Conservation (phyloP, 2,329 filamentous ascomycete genomes). For the Ophiosphaerella korrae region DNA sequence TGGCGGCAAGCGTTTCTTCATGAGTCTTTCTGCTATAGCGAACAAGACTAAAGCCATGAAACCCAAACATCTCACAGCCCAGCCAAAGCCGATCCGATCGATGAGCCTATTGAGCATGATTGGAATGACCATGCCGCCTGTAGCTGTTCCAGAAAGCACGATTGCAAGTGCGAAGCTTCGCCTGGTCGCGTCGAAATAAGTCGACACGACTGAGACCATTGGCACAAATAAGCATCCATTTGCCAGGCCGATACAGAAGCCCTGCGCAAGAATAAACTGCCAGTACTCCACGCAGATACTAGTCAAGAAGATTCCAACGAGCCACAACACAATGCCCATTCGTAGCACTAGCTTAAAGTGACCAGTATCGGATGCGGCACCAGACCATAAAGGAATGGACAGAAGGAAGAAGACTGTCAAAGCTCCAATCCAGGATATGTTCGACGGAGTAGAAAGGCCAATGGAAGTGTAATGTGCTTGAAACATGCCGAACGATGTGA, state of each 20-base stretch:
- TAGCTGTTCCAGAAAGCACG: slow-evolving; percentile 49
- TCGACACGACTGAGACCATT: slow-evolving; percentile 59
- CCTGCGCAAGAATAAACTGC: slow-evolving; percentile 40
- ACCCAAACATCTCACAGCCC: slow-evolving; percentile 57
- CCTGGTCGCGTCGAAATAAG: slow-evolving; percentile 36
- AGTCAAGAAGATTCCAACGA: slow-evolving; percentile 28
- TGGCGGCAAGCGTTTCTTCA: slow-evolving; percentile 23
- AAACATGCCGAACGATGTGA: slow-evolving; percentile 38
- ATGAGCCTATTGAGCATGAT: slow-evolving; percentile 60
- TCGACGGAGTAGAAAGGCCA: slow-evolving; percentile 15
- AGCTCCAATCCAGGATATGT: slow-evolving; percentile 45
- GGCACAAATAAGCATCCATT: slow-evolving; percentile 58
- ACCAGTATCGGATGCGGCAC: slow-evolving; percentile 33
- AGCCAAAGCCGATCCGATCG: slow-evolving; percentile 63
- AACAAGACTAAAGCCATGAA: slow-evolving; percentile 59
- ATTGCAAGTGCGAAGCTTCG: slow-evolving; percentile 53
- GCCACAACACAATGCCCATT: slow-evolving; percentile 28
- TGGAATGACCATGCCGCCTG: slow-evolving; percentile 53
- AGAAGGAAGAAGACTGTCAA: slow-evolving; percentile 39
- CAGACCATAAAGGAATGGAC: slow-evolving; percentile 33
- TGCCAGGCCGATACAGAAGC: slow-evolving; percentile 43
- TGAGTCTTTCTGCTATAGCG: slow-evolving; percentile 30
- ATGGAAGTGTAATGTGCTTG: slow-evolving; percentile 36
- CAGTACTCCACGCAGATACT: slow-evolving; percentile 23
- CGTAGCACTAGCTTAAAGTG: slow-evolving; percentile 34